Evolutionary conservation across 352 stramenopile species (phyloP).

Genomic region (Phytophthora citrophthora): DNA sequence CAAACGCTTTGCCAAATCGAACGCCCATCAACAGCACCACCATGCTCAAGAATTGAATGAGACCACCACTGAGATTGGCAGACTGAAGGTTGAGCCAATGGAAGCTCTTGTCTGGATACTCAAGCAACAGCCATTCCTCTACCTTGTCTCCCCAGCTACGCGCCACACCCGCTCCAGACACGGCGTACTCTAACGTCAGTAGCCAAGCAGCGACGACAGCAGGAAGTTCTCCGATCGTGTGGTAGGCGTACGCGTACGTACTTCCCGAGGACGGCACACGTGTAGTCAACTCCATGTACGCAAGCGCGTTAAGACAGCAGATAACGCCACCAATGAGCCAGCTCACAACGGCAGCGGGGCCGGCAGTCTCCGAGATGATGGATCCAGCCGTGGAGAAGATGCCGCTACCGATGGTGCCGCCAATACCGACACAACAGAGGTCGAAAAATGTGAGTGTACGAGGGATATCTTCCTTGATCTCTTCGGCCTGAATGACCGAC

Average conservation of each 20-base stretch:
- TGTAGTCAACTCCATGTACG: conserved; percentile 87
- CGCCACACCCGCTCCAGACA: conserved; percentile 90
- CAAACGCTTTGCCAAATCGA: conserved; percentile 87
- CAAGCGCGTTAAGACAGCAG: conserved; percentile 76
- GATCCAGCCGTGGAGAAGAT: conserved; percentile 82
- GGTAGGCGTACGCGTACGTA: conserved; percentile 93
- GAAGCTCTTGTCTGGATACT: conserved; percentile 45
- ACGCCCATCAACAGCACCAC: conserved; percentile 78
- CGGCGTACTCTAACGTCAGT: conserved; percentile 91
- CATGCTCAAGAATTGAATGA: conserved; percentile 73
- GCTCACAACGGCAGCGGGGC: conserved; percentile 73
- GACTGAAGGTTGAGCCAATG: conserved; percentile 62
- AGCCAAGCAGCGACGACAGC: conserved; percentile 85
- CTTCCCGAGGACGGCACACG: conserved; percentile 86
- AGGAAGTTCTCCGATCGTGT: conserved; percentile 90
- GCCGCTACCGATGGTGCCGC: conserved; percentile 86
- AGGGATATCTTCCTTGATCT: conserved; percentile 50
- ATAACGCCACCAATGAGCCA: conserved; percentile 80
- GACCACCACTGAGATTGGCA: conserved; percentile 50
- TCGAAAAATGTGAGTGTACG: conserved; percentile 79
- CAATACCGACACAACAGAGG: conserved; percentile 88
- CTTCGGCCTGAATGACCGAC: conserved; percentile 62
- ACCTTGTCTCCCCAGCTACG: conserved; percentile 93
- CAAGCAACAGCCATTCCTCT: conserved; percentile 60
- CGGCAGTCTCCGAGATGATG: conserved; percentile 76